Percentiles rank a stretch among this genome's conserved stretches.
phyloP scores from a whole-genome alignment of 495 filamentous ascomycete species.

The Corynascus novoguineensis region DNA sequence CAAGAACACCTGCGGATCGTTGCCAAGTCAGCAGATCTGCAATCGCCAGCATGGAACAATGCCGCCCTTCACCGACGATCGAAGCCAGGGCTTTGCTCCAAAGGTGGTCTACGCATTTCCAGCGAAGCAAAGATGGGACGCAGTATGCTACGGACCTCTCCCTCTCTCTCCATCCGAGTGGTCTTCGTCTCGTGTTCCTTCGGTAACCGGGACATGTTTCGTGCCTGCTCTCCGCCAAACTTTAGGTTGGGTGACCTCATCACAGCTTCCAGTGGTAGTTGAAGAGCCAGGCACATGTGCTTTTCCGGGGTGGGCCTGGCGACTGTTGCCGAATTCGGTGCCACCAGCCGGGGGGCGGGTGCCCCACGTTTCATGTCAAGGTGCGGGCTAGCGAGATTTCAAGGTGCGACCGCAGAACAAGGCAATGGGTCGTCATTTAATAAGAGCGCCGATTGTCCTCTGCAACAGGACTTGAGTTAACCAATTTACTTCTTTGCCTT shows the following conservation, averaged over 20 bases:
- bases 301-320: neutral
- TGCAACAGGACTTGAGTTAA: neutral
- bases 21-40: constrained; percentile 1
- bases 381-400: constrained; percentile 24
- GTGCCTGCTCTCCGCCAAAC: too few relatives aligned
- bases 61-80: neutral
- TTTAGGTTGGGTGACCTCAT: too few relatives aligned
- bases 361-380: constrained; percentile 23
- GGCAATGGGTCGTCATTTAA: neutral
- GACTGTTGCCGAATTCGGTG: neutral
- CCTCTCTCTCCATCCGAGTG: too few relatives aligned
- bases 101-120: too few relatives aligned
- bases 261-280: too few relatives aligned
- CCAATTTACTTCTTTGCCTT: neutral
- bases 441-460: constrained; percentile 1
- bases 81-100: too few relatives aligned
- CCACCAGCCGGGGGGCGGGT: neutral
- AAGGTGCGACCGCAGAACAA: neutral
- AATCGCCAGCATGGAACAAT: neutral
- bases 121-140: too few relatives aligned
- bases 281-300: neutral
- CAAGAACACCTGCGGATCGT: neutral
- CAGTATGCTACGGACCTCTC: too few relatives aligned
- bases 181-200: too few relatives aligned
- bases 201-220: too few relatives aligned